phyloP scores from a whole-genome alignment of 805 yeast species.

The Wickerhamiella australiensis region DNA sequence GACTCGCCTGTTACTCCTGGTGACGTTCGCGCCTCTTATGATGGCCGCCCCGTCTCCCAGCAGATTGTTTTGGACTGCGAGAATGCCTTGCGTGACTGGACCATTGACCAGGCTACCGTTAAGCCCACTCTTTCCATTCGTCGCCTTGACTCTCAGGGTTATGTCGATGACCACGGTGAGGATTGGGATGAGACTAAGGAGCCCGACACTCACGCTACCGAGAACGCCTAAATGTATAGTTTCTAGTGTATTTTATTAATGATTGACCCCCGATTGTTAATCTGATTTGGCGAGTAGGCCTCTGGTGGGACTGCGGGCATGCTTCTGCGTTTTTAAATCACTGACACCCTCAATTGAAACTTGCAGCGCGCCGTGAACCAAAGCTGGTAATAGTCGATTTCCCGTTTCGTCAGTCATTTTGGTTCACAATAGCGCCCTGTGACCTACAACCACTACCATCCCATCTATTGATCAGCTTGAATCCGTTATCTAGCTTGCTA shows the following conservation, averaged over 20 bases:
- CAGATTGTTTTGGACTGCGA: slow-evolving; percentile 97
- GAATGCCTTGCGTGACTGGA: slow-evolving; percentile 91
- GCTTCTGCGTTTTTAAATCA: too few species aligned
- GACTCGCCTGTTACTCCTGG: slow-evolving; percentile 98
- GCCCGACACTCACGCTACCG: slow-evolving; percentile 26
- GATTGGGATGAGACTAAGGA: slow-evolving; percentile 31
- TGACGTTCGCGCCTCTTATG: slow-evolving; percentile 96
- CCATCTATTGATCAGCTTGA: too few species aligned
- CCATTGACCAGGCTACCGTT: slow-evolving; percentile 87
- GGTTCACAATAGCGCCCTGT: too few species aligned
- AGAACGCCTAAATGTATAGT: slow-evolving; percentile 13
- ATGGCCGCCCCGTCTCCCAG: slow-evolving; percentile 95
- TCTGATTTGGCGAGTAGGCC: background rate
- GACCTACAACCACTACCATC: too few species aligned
- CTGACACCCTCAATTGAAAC: too few species aligned
- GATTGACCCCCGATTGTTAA: too few species aligned
- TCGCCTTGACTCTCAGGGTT: slow-evolving; percentile 39
- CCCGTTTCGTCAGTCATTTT: too few species aligned
- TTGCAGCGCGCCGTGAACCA: too few species aligned
- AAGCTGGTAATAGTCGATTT: too few species aligned
- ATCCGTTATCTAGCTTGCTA: too few species aligned
- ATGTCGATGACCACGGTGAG: slow-evolving; percentile 29
- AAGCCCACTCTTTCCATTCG: slow-evolving; percentile 85
- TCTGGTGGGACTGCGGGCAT: too few species aligned
- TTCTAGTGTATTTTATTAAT: slow-evolving; percentile 5